Evolutionary conservation across 352 stramenopile species (phyloP).

Genomic region (Pythium biforme): DNA sequence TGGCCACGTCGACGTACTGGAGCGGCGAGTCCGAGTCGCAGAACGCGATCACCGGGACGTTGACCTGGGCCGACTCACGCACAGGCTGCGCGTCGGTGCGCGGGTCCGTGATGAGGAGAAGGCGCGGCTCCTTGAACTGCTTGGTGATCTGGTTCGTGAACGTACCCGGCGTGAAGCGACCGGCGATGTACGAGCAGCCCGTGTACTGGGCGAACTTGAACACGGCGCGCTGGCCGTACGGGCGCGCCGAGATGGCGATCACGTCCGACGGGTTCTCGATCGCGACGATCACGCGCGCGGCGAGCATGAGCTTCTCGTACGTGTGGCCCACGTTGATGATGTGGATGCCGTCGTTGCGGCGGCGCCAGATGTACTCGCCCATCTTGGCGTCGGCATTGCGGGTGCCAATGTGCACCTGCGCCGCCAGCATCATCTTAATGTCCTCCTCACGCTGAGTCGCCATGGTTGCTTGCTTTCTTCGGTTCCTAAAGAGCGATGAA

Average conservation of each 20-base stretch:
- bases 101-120: slow-evolving; percentile 99
- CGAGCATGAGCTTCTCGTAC: slow-evolving; percentile 99
- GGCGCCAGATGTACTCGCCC: slow-evolving; percentile 99
- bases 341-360: slow-evolving; percentile 98
- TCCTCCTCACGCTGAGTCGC: slow-evolving; percentile 96
- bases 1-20: slow-evolving; percentile 99
- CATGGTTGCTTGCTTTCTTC: slow-evolving; percentile 58
- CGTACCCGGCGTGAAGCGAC: slow-evolving; percentile 99
- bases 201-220: slow-evolving; percentile 99
- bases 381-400: slow-evolving; percentile 99
- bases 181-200: slow-evolving; percentile 95
- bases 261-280: slow-evolving; percentile 99
- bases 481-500: slow-evolving; percentile 58
- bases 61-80: slow-evolving; percentile 98
- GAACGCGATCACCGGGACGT: slow-evolving; percentile 99
- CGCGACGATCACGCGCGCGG: slow-evolving; percentile 98
- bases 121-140: slow-evolving; percentile 99
- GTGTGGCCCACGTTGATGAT: slow-evolving; percentile 99
- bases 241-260: slow-evolving; percentile 98
- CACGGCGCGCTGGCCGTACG: slow-evolving; percentile 99
- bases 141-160: slow-evolving; percentile 99
- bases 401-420: slow-evolving; percentile 99
- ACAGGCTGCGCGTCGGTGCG: slow-evolving; percentile 97
- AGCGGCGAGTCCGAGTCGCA: slow-evolving; percentile 99
- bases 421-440: slow-evolving; percentile 99